Evolutionary conservation across 176 grass and related monocot species (phyloP), one percentile per base, ranked within the genome.

Genomic region (Paspalum vaginatum): DNA sequence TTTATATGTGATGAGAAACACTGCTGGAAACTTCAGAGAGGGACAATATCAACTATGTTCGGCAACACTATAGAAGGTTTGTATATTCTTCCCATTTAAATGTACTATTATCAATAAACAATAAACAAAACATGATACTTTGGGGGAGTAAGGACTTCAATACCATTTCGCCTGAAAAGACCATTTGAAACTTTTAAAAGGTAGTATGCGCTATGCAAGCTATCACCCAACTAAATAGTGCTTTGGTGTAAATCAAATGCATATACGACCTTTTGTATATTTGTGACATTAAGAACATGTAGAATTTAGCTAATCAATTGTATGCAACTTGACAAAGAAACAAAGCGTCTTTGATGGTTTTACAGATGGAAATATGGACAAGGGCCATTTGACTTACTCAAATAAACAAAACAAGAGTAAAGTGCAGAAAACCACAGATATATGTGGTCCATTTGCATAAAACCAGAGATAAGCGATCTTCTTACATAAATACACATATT

Each of bases 11-110:
- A 24, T 49, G 41, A 77, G 18, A 59, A 55, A 41, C 37, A 66
- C 51, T 68, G 18, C 53, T 68, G 61, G 63, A 41, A 75, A 68
- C 51, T 59, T 76, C 13, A 77, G 53, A 41, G 53, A 67, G 52
- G 20, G 6, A 69, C 16, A 50, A 65, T 39, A 61, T 49, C 25
- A 81, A 48, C 11, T 22, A 22, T 66, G 25, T 76, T 55, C 7
- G 2, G 2, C 59, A 76, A 47, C 24, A 22, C 17, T 45, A 25
- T 61, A 50, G 14, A 58, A 77, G 37, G 61, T 84, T 68, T 11
- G 42, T 60, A 47, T 43, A 13, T n/a, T 70, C 14, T 77, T 40
- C 13, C 27, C 44, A 70, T 52, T 51, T 60, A 26, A 77, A 49
- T 57, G 39, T 69, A 24, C 32, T 32, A 32, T 32, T 32, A 3